These are phyloP conservation scores for Rhodotorula graminis DNA, from an alignment of 768 basidiomycete genomes.

Conservation along the genomic window DNA sequence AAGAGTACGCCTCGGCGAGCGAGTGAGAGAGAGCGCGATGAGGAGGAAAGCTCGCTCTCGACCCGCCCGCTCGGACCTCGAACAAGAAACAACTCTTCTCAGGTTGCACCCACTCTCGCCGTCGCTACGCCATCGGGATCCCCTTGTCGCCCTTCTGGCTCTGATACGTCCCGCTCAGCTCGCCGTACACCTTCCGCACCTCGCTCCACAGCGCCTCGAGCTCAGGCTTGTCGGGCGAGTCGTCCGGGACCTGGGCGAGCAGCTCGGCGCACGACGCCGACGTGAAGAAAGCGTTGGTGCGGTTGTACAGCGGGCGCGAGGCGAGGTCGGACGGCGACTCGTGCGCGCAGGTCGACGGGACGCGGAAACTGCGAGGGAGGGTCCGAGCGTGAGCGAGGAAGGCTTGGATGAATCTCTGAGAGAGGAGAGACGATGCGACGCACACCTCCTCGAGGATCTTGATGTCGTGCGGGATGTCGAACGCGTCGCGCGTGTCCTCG, in stretches of 20 bases:
- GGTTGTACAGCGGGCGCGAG: slow-evolving; percentile 42
- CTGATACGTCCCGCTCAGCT: slow-evolving; percentile 40
- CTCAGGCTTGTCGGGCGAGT: slow-evolving; percentile 12
- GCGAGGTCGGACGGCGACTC: slow-evolving; percentile 28
- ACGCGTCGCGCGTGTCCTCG: slow-evolving; percentile 43
- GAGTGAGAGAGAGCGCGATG: no score
- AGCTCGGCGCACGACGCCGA: slow-evolving; percentile 32
- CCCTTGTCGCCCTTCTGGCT: slow-evolving; percentile 36
- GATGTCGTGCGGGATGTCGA: slow-evolving; percentile 39
- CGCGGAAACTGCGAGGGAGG: neutral
- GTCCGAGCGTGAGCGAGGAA: neutral
- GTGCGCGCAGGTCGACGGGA: neutral
- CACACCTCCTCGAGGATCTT: slow-evolving; percentile 35
- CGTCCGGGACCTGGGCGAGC: slow-evolving; percentile 18
- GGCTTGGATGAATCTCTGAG: no score
- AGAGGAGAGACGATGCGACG: slow-evolving; percentile 24
- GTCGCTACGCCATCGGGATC: slow-evolving; percentile 38
- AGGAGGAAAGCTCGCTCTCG: no score
- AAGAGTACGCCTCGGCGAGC: no score
- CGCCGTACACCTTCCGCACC: slow-evolving; percentile 36
- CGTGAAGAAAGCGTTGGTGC: slow-evolving; percentile 40
- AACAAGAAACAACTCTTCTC: no score
- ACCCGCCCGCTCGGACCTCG: no score
- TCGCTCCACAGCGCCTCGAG: slow-evolving; percentile 14
- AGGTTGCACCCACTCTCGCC: no score